A percentile compares a stretch with the other conserved stretches of the same genome.
Conservation (phyloP, 345 rosid genomes). For the Eucalyptus tenuipes region DNA sequence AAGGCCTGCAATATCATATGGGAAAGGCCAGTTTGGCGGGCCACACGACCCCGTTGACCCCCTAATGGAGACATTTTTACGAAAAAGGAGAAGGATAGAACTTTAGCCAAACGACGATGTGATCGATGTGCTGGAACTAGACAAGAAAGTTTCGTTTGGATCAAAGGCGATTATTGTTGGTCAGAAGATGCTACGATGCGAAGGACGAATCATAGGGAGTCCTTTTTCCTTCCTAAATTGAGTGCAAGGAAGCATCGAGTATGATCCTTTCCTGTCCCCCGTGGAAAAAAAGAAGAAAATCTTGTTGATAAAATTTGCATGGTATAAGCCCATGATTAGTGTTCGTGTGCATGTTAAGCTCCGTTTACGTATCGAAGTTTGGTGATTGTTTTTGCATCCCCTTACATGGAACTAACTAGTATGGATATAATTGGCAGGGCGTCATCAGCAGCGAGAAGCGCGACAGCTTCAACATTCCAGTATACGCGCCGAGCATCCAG, state of each 20-base stretch:
- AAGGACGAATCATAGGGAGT: background rate
- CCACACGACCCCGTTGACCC: background rate
- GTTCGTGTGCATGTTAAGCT: background rate
- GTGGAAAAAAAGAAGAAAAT: background rate
- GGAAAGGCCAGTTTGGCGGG: background rate
- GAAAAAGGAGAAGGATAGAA: background rate
- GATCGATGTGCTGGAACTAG: background rate
- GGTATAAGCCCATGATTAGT: background rate
- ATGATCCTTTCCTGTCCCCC: background rate
- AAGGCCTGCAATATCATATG: background rate
- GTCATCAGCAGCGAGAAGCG: constrained; percentile 57
- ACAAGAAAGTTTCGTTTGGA: background rate
- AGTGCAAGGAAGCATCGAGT: background rate
- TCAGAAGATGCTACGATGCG: background rate
- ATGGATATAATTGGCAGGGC: constrained; percentile 24
- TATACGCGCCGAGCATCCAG: constrained; percentile 80
- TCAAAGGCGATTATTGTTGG: background rate
- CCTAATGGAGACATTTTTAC: background rate
- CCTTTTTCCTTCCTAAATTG: background rate
- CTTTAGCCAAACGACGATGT: background rate
- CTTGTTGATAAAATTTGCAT: background rate
- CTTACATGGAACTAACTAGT: background rate
- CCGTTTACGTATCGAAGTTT: background rate
- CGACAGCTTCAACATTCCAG: constrained; percentile 84
- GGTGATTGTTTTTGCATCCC: background rate